Evolutionary conservation across 805 yeast genomes (phyloP).

Genomic region (Yamadazyma akitaensis): DNA sequence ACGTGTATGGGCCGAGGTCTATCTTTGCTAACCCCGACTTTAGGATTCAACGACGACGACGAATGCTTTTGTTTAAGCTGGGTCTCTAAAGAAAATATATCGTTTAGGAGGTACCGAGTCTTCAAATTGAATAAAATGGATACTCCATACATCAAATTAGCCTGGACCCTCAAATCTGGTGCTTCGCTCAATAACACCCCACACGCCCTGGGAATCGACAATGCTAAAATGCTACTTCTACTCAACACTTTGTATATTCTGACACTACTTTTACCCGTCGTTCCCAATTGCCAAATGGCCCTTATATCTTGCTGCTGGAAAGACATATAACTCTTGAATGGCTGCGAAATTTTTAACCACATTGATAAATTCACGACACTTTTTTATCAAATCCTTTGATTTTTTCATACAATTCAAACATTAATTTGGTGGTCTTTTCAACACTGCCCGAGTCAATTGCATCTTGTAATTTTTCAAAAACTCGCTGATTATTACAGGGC

Average conservation of each 20-base stretch:
- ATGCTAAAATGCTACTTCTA: conserved; percentile 3
- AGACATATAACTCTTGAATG: not conserved
- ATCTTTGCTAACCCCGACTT: not conserved
- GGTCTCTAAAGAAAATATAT: conserved; percentile 15
- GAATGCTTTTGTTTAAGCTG: not conserved
- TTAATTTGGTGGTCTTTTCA: conserved; percentile 3
- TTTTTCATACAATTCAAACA: conserved; percentile 23
- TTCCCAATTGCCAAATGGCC: conserved; percentile 12
- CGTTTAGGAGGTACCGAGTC: conserved; percentile 42
- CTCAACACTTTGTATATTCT: conserved; percentile 2
- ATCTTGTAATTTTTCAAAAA: not conserved
- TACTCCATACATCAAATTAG: conserved; percentile 48
- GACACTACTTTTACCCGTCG: conserved; percentile 4
- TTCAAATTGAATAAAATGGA: conserved; percentile 48
- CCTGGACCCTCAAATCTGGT: conserved; percentile 28
- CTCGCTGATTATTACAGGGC: not conserved
- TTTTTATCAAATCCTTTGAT: conserved; percentile 16
- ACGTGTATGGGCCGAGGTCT: conserved; percentile 3
- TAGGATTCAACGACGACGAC: not conserved
- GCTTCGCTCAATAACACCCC: conserved; percentile 6
- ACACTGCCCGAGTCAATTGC: conserved; percentile 1
- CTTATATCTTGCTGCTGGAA: conserved; percentile 4
- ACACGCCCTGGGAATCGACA: conserved; percentile 43
- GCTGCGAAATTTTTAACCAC: conserved; percentile 2
- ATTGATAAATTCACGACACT: conserved; percentile 11